Evolutionary conservation across 495 filamentous ascomycete genomes (phyloP), one percentile per base, ranked within the genome.

Genomic region (Talaromyces stipitatus): DNA sequence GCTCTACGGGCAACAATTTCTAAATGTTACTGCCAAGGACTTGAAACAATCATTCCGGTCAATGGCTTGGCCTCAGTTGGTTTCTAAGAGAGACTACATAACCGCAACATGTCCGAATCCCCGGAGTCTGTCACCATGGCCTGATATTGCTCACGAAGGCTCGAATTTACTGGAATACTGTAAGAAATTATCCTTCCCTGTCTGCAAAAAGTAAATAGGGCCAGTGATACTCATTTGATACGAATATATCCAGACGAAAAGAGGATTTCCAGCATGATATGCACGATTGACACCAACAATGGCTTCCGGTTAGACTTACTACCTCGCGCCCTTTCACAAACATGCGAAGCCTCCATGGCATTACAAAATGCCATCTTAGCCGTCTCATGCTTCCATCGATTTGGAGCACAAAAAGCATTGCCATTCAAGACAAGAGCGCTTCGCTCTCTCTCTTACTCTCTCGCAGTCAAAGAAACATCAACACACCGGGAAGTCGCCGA

Each of bases 201-300:
- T 16, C 3, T 4, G 7, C 46, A 28, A 1, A 11, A 10, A 30
- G 4, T 12, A n/a, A n/a, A n/a, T n/a, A n/a, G n/a, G n/a, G n/a
- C 8, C 1, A 54, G 9, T 41, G n/a, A 33, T 22, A 30, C 30
- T 38, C 36, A 54, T 54, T 27, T 3, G 2, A 38, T 32, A 32
- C 14, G 12, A 8, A 12, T 20, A 8, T 27, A 20, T 20, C 51
- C 2, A 54, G 51, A 54, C 7, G 51, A 54, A 32, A 5, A 12
- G 14, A 23, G 51, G 11, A 54, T 54, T 26, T 54, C 51, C 4
- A 33, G 29, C 51, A 41, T 54, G 51, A 54, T 54, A 54, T 54
- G 27, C n/a, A 54, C 51, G 12, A 38, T 54, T 12, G 51, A 54
- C 32, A 12, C 16, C 20, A 54, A 33, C 5, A 54, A 54, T 33